Conservation (phyloP, 192 early-diverging fungal genomes). For the Backusella tuberculispora region DNA sequence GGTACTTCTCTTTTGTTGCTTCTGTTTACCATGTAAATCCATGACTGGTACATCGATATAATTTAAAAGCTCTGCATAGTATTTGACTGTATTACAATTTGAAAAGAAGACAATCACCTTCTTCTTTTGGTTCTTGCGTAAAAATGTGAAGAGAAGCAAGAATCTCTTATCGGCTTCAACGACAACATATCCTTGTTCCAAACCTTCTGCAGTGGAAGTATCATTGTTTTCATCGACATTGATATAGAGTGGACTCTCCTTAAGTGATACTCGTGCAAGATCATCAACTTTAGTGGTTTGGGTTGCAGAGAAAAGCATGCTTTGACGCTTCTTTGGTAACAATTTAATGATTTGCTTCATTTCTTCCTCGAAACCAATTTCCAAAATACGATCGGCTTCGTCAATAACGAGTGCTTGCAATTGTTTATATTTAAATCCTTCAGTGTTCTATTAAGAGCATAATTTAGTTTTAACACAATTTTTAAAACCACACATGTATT, state of each 20-base stretch:
- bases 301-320: slow-evolving; percentile 99
- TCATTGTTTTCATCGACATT: slow-evolving; percentile 99
- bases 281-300: slow-evolving; percentile 99
- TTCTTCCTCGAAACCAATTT: slow-evolving; percentile 98
- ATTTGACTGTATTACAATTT: slow-evolving; percentile 97
- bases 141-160: slow-evolving; percentile 97
- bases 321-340: slow-evolving; percentile 91
- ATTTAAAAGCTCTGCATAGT: slow-evolving; percentile 96
- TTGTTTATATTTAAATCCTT: slow-evolving; percentile 94
- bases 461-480: neutral
- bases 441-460: slow-evolving; percentile 71
- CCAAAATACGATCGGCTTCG: slow-evolving; percentile 98
- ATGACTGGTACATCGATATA: slow-evolving; percentile 99
- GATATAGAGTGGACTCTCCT: slow-evolving; percentile 96
- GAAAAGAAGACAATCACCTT: slow-evolving; percentile 99
- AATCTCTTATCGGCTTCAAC: slow-evolving; percentile 93
- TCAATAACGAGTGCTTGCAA: slow-evolving; percentile 93
- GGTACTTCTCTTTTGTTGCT: slow-evolving; percentile 97
- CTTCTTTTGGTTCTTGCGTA: slow-evolving; percentile 96
- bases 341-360: slow-evolving; percentile 98
- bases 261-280: slow-evolving; percentile 96
- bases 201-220: slow-evolving; percentile 90
- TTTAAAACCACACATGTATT: neutral
- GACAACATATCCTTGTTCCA: slow-evolving; percentile 98
- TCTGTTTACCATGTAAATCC: slow-evolving; percentile 96